Base-by-base conservation (phyloP, 163 green algal species). In the Coccomyxa subellipsoidea region DNA sequence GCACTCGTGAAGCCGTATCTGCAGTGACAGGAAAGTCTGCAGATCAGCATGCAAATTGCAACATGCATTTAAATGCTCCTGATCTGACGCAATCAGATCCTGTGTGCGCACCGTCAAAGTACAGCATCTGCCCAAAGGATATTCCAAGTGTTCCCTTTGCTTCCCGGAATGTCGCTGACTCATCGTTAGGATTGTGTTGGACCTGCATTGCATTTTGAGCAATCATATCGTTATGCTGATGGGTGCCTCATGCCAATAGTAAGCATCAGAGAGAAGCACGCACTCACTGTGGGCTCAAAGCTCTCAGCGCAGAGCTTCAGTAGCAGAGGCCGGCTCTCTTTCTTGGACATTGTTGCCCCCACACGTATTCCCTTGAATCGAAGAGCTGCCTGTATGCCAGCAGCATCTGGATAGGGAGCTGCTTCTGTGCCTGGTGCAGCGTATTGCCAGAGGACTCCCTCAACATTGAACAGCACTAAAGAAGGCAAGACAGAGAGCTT, bases 71-170 rank as follows among this genome's bases (percentile, higher is more conserved):
- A 59, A 59, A 18, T 27, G 47, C 15, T 27, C 5, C 21, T 59
- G 47, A 59, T 6, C 47, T 27, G 4, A n/a, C n/a, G n/a, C n/a
- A n/a, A n/a, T n/a, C n/a, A n/a, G n/a, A n/a, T n/a, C 23, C 0
- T 35, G 7, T 73, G 18, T 73, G 29, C 31, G 25, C 34, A 77
- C 70, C 70, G 40, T 77, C 70, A 77, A 77, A 77, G 32, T 40
- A 53, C 10, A 77, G 70, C 18, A 40, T 77, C 32, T 77, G 27
- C 18, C 27, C 34, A 34, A 77, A 77, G 12, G 31, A 0, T 10
- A 77, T 77, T 8, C 70, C 70, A 47, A 34, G 31, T 31, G 39
- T 27, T 39, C 25, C 18, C 70, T 34, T 38, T 15, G 25, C 32
- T 27, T 47, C 70, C 70, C n/a, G n/a, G 29, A 73, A 73, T 34